Conservation (phyloP, 495 filamentous ascomycete genomes). For the Xylaria castorea region DNA sequence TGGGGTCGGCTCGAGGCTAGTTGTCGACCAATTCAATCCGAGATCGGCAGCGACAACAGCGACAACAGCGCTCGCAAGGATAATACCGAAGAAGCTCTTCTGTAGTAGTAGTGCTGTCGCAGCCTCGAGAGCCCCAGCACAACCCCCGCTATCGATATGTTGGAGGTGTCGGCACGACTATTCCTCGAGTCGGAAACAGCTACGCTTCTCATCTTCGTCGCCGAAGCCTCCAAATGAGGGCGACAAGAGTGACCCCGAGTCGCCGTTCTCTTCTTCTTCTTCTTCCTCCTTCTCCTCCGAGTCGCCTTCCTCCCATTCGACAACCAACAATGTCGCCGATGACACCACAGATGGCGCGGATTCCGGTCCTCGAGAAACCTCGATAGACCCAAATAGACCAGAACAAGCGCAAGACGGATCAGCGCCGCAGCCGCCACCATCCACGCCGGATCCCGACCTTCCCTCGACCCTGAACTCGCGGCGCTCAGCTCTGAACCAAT, state of each 20-base stretch:
- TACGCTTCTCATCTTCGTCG: constrained; percentile 35
- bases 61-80: neutral
- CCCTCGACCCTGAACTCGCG: constrained; percentile 80
- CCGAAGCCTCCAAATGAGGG: constrained; percentile 32
- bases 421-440: constrained; percentile 16
- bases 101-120: constrained; percentile 18
- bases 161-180: constrained; percentile 31
- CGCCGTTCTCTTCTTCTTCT: constrained; percentile 2
- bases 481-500: constrained; percentile 73
- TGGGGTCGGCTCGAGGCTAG: constrained; percentile 38
- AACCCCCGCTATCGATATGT: constrained; percentile 29
- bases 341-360: neutral
- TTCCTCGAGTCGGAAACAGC: constrained; percentile 24
- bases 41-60: constrained; percentile 25
- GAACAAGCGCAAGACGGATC: constrained; percentile 11
- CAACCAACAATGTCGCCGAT: neutral
- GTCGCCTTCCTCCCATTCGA: neutral
- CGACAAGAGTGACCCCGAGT: neutral
- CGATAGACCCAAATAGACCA: neutral
- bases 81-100: constrained; percentile 30
- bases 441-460: constrained; percentile 53
- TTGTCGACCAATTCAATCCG: constrained; percentile 40
- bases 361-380: neutral
- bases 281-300: neutral
- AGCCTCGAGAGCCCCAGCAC: neutral